Conservation (phyloP, 768 basidiomycete genomes). For the Chalciporus sphaerocephalus region DNA sequence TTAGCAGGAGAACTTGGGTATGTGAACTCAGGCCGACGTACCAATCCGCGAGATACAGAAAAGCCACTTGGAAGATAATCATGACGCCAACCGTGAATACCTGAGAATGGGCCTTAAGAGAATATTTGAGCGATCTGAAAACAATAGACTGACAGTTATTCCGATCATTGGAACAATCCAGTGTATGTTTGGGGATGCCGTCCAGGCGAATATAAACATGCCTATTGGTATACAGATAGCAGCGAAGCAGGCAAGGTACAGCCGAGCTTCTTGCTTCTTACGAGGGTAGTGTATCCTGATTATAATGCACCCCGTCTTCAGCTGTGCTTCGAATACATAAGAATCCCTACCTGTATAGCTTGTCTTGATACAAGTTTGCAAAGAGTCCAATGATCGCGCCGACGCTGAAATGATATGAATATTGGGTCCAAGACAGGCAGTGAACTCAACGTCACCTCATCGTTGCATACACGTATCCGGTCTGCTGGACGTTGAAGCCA, state of each 20-base stretch:
- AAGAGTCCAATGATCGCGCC: slow-evolving; percentile 45
- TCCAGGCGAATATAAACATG: slow-evolving; percentile 72
- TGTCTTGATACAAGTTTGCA: slow-evolving; percentile 45
- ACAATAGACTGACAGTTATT: slow-evolving; percentile 15
- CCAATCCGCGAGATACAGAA: slow-evolving; percentile 51
- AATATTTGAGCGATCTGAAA: not conserved
- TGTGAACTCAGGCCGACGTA: slow-evolving; percentile 27
- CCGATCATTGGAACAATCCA: slow-evolving; percentile 47
- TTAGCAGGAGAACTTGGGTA: too few relatives aligned
- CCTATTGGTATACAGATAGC: slow-evolving; percentile 50
- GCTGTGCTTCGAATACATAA: too few relatives aligned
- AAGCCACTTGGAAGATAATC: slow-evolving; percentile 42
- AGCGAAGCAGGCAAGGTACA: slow-evolving; percentile 52
- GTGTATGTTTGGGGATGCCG: slow-evolving; percentile 48
- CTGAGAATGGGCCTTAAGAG: slow-evolving; percentile 19
- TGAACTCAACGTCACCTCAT: too few relatives aligned
- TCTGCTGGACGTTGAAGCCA: slow-evolving; percentile 54
- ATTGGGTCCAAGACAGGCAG: too few relatives aligned
- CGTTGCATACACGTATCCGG: slow-evolving; percentile 54
- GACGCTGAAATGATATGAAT: too few relatives aligned
- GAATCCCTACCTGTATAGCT: slow-evolving; percentile 39
- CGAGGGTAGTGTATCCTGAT: slow-evolving; percentile 15
- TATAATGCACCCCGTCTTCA: too few relatives aligned
- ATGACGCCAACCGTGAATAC: slow-evolving; percentile 38
- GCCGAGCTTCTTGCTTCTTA: slow-evolving; percentile 51